Evolutionary conservation across 805 yeast species (phyloP).

Genomic region (Cyberlindnera euphorbiiphila): DNA sequence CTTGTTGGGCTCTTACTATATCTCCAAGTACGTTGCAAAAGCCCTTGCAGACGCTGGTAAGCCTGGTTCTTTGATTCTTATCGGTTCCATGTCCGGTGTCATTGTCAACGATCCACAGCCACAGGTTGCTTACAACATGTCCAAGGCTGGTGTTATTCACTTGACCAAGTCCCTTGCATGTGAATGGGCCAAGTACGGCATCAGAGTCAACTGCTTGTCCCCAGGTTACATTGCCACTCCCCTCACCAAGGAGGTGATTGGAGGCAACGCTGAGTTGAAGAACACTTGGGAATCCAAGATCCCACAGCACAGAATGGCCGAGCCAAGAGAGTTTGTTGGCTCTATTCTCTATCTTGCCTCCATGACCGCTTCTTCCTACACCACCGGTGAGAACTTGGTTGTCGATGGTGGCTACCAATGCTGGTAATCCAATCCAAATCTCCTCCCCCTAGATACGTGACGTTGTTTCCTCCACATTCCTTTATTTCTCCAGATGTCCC

Average conservation of each 20-base stretch:
- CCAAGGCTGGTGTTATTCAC: constrained; percentile 85
- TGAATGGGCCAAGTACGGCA: constrained; percentile 76
- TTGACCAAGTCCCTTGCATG: constrained; percentile 70
- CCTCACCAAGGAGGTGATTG: constrained; percentile 66
- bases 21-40: constrained; percentile 69
- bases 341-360: constrained; percentile 70
- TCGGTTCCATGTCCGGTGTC: constrained; percentile 79
- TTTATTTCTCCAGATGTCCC: no score
- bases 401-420: constrained; percentile 88
- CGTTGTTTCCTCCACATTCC: background rate
- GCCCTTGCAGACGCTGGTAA: constrained; percentile 52
- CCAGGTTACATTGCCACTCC: constrained; percentile 84
- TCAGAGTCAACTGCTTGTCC: constrained; percentile 72
- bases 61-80: constrained; percentile 60
- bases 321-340: constrained; percentile 79
- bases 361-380: constrained; percentile 66
- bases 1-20: constrained; percentile 69
- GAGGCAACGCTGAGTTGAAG: constrained; percentile 54
- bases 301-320: constrained; percentile 82
- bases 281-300: constrained; percentile 67
- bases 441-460: no score
- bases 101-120: constrained; percentile 79
- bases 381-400: constrained; percentile 78
- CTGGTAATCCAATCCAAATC: no score
- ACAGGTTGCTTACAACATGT: constrained; percentile 76